These are phyloP conservation scores for Phaeosphaeriaceae sp. DNA, from an alignment of 2,329 filamentous ascomycete genomes.

Conservation along the genomic window DNA sequence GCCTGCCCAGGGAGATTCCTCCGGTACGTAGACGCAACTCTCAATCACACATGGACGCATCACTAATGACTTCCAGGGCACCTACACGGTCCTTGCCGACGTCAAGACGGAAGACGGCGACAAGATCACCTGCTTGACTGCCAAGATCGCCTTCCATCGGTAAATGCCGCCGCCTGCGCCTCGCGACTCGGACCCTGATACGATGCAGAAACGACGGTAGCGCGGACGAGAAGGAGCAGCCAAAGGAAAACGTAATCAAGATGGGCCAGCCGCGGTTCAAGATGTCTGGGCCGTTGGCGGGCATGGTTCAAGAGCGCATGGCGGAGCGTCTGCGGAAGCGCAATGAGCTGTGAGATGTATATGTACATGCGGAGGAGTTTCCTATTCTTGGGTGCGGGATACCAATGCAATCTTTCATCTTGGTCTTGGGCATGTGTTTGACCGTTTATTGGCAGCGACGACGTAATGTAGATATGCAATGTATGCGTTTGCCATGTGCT, in stretches of 20 bases:
- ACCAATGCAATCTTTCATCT: constrained; percentile 20
- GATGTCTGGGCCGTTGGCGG: constrained; percentile 45
- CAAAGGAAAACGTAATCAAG: constrained; percentile 23
- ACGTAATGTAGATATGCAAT: constrained; percentile 32
- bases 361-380: constrained; percentile 8
- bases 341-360: constrained; percentile 39
- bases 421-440: constrained; percentile 7
- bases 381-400: constrained; percentile 20
- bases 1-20: constrained; percentile 86
- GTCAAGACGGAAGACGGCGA: constrained; percentile 76
- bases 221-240: constrained; percentile 14
- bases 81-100: constrained; percentile 87
- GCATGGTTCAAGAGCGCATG: constrained; percentile 41
- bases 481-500: constrained; percentile 3
- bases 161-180: constrained; percentile 31
- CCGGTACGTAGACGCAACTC: too few relatives aligned
- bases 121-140: constrained; percentile 86
- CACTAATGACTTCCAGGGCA: constrained; percentile 66
- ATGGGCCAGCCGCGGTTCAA: constrained; percentile 41
- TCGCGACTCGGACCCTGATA: constrained; percentile 3
- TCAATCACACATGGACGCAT: too few relatives aligned
- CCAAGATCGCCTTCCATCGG: constrained; percentile 68
- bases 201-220: constrained; percentile 20
- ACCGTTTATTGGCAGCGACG: constrained; percentile 4
- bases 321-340: constrained; percentile 34